phyloP scores from a whole-genome alignment of 768 basidiomycete genomes.

The Suillus subalutaceus region DNA sequence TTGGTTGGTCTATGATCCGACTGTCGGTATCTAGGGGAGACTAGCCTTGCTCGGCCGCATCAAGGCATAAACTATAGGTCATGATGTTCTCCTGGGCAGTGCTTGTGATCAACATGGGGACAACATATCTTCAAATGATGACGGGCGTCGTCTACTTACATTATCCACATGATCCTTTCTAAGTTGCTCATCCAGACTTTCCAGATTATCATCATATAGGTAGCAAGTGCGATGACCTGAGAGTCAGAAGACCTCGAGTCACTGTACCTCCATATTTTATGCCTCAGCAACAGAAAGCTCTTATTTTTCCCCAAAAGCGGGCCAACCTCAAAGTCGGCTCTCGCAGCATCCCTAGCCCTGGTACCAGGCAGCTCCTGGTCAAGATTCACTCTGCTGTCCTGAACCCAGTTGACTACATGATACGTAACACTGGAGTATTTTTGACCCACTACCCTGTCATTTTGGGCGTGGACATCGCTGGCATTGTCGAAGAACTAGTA shows the following conservation, averaged over 20 bases:
- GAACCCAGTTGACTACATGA: conserved; percentile 50
- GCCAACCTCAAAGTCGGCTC: conserved; percentile 33
- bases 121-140: background rate
- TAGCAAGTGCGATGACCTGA: background rate
- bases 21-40: background rate
- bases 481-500: conserved; percentile 44
- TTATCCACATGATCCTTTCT: background rate
- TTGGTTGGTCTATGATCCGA: background rate
- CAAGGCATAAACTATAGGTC: background rate
- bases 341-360: conserved; percentile 34
- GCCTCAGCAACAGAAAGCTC: conserved; percentile 32
- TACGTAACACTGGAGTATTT: conserved; percentile 34
- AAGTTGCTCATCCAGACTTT: background rate
- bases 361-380: conserved; percentile 44
- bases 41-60: background rate
- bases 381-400: conserved; percentile 42
- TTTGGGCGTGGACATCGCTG: conserved; percentile 41
- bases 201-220: background rate
- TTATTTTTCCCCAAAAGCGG: conserved; percentile 28
- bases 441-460: conserved; percentile 38
- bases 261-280: conserved; percentile 16
- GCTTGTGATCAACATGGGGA: background rate
- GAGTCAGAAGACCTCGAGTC: background rate
- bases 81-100: background rate
- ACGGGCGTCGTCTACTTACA: background rate